phyloP scores from a whole-genome alignment of 305 asterid genomes.

The Solanum hybrid region DNA sequence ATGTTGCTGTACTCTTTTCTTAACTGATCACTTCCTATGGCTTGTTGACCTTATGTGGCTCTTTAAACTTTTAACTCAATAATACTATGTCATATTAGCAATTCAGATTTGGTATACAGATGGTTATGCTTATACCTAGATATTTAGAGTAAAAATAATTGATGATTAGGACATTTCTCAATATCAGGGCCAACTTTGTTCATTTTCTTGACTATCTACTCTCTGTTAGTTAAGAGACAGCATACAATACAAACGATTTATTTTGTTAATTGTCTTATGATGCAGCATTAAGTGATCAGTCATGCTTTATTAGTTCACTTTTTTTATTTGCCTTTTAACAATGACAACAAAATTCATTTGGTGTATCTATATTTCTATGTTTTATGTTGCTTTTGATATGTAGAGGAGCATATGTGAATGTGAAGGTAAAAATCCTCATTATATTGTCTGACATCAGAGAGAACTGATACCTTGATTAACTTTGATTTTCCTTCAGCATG shows the following conservation, averaged over 20 bases:
- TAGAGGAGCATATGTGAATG: not conserved
- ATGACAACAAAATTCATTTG: not conserved
- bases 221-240: not conserved
- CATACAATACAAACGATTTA: not conserved
- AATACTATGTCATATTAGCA: not conserved
- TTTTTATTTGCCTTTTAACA: not conserved
- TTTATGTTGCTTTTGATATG: not conserved
- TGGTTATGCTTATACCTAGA: not conserved
- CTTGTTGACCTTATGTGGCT: not conserved
- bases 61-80: not conserved
- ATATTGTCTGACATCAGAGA: not conserved
- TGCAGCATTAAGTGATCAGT: not conserved
- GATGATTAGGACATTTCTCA: not conserved
- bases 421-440: not conserved
- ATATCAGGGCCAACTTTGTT: not conserved
- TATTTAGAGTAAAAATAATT: not conserved
- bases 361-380: not conserved
- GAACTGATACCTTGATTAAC: not conserved
- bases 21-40: not conserved
- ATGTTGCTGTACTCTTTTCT: not conserved
- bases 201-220: not conserved
- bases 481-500: constrained; percentile 46
- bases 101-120: not conserved
- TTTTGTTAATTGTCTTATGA: not conserved
- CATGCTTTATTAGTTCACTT: not conserved